Conservation (phyloP, 2,329 filamentous ascomycete genomes). For the Colletotrichum tropicale region DNA sequence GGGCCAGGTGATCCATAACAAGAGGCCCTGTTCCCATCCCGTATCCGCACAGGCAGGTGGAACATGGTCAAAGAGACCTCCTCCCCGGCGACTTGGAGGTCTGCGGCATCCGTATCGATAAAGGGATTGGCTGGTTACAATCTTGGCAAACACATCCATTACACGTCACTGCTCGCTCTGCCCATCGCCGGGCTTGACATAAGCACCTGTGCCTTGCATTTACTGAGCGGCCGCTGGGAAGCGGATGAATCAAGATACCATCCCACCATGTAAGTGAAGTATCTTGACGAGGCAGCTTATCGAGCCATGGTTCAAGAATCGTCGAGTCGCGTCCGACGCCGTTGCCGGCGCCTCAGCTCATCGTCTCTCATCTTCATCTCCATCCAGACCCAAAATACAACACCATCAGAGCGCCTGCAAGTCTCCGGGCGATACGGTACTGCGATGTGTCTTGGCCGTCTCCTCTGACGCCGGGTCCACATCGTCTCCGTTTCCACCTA, state of each 20-base stretch:
- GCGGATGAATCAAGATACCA: not conserved
- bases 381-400: not conserved
- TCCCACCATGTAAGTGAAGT: not conserved
- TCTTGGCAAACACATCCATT: not conserved
- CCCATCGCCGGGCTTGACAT: not conserved
- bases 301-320: not conserved
- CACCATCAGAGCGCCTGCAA: not conserved
- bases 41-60: not conserved
- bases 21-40: not conserved
- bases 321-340: not conserved
- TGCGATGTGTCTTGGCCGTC: not conserved
- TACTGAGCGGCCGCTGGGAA: not conserved
- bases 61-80: not conserved
- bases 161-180: constrained; percentile 4
- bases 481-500: not conserved
- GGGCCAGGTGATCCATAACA: constrained; percentile 1
- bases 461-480: not conserved
- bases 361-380: not conserved
- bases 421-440: not conserved
- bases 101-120: constrained; percentile 4
- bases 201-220: not conserved
- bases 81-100: not conserved
- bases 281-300: not conserved
- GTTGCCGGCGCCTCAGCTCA: not conserved
- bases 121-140: not conserved